A percentile compares a stretch with the other conserved stretches of the same genome.
Conservation (phyloP, 805 yeast genomes). For the Barnettozyma siamensis region DNA sequence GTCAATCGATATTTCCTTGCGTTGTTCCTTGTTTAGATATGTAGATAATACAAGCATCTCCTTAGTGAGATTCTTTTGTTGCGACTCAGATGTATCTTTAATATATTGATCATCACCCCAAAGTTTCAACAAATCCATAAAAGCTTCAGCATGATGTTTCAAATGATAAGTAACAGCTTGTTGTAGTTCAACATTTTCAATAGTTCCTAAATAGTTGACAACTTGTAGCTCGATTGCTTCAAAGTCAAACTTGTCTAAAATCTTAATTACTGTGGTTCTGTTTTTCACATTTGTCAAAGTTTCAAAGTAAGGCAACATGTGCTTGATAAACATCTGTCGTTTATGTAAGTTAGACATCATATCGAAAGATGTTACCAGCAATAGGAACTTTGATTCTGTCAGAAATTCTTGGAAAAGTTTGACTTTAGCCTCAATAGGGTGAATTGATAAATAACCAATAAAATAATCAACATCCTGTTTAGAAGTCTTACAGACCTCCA, state of each 20-base stretch:
- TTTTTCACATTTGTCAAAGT: constrained; percentile 6
- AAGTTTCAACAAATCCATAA: constrained; percentile 13
- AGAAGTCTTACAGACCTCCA: constrained; percentile 8
- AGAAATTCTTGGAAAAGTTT: constrained; percentile 14
- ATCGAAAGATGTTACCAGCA: background rate
- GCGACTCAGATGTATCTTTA: constrained; percentile 32
- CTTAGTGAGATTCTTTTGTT: constrained; percentile 46
- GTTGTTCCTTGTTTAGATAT: constrained; percentile 19
- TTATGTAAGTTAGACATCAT: constrained; percentile 14
- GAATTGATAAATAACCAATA: constrained; percentile 19
- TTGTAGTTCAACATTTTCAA: constrained; percentile 9
- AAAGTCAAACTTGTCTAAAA: constrained; percentile 9
- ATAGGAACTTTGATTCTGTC: constrained; percentile 6
- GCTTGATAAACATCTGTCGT: constrained; percentile 13
- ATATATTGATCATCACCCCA: constrained; percentile 36
- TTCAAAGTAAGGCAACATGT: constrained; percentile 17
- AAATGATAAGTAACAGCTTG: constrained; percentile 12
- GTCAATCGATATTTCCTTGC: constrained; percentile 30
- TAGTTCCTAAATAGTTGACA: constrained; percentile 4
- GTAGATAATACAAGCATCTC: constrained; percentile 35
- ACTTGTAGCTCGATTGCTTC: constrained; percentile 7
- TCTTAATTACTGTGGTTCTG: constrained; percentile 7
- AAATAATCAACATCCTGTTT: constrained; percentile 11
- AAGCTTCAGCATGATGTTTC: background rate
- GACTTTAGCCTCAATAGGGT: constrained; percentile 20